These are phyloP conservation scores for Dictyostelium firmibasis DNA, from an alignment of 78 protist genomes.

Conservation along the genomic window DNA sequence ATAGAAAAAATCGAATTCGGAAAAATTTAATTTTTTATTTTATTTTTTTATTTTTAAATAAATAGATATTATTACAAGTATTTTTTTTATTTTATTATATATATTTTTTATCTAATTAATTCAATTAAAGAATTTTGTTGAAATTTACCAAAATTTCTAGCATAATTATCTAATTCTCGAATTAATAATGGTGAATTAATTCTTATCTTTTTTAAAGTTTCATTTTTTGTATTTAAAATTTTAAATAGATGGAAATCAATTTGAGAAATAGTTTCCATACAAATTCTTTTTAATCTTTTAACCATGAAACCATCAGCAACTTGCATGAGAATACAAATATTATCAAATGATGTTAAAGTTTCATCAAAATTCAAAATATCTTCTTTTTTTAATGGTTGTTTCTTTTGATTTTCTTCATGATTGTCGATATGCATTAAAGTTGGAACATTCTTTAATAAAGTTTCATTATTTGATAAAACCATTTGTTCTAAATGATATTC, in stretches of 20 bases:
- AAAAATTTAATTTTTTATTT: too few relatives aligned
- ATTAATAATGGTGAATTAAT: slow-evolving; percentile 24
- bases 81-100: background rate
- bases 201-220: slow-evolving; percentile 21
- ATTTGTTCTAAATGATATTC: slow-evolving; percentile 64
- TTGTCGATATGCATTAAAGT: too few relatives aligned
- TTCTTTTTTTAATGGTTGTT: background rate
- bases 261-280: slow-evolving; percentile 53
- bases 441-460: background rate
- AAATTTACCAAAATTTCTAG: slow-evolving; percentile 7
- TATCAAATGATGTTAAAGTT: slow-evolving; percentile 49
- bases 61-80: background rate
- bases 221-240: slow-evolving; percentile 5
- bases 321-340: slow-evolving; percentile 55
- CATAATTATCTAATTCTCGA: slow-evolving; percentile 45
- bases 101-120: background rate
- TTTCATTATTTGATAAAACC: slow-evolving; percentile 13
- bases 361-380: background rate
- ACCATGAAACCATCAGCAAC: slow-evolving; percentile 59
- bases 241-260: background rate
- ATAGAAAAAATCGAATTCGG: too few relatives aligned
- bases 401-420: too few relatives aligned
- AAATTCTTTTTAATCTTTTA: slow-evolving; percentile 56
- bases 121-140: background rate
- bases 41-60: background rate